Percentiles rank a stretch among this genome's conserved stretches.
These are phyloP conservation scores for Pleurotus ostreatus DNA, from an alignment of 768 basidiomycete species.

Conservation along the genomic window DNA sequence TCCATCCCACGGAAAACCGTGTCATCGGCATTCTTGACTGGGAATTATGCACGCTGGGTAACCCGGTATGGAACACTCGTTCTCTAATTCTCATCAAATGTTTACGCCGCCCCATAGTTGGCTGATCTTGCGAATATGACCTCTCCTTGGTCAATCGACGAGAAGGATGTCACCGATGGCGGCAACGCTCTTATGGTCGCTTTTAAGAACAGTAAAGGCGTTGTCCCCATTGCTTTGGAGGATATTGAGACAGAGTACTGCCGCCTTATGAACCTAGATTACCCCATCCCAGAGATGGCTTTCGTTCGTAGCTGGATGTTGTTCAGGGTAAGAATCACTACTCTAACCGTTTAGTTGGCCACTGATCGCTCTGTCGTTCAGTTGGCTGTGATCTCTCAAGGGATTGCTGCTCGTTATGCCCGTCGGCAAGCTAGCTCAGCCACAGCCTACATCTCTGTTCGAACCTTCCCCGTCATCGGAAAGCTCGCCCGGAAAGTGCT, in stretches of 20 bases:
- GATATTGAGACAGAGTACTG: constrained; percentile 84
- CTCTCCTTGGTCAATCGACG: constrained; percentile 71
- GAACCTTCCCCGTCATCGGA: constrained; percentile 60
- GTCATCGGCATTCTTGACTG: constrained; percentile 97
- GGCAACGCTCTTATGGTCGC: constrained; percentile 35
- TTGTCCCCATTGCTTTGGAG: constrained; percentile 62
- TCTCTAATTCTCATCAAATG: neutral
- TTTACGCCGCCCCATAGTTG: constrained; percentile 37
- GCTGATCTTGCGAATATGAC: constrained; percentile 91
- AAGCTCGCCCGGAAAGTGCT: constrained; percentile 55
- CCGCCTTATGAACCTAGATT: constrained; percentile 54
- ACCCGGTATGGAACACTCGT: constrained; percentile 48
- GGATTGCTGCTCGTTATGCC: constrained; percentile 84
- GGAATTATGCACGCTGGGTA: constrained; percentile 95
- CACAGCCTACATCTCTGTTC: constrained; percentile 44
- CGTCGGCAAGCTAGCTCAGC: constrained; percentile 89
- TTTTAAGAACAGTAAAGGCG: constrained; percentile 56
- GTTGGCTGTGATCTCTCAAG: constrained; percentile 82
- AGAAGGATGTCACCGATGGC: constrained; percentile 29
- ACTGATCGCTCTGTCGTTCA: constrained; percentile 21
- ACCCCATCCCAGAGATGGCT: constrained; percentile 74
- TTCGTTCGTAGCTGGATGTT: constrained; percentile 87
- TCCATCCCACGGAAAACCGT: constrained; percentile 86
- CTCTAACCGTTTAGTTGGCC: constrained; percentile 1
- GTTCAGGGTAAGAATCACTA: constrained; percentile 54